phyloP scores from a whole-genome alignment of 768 basidiomycete species.

The Sistotremastrum suecicum region DNA sequence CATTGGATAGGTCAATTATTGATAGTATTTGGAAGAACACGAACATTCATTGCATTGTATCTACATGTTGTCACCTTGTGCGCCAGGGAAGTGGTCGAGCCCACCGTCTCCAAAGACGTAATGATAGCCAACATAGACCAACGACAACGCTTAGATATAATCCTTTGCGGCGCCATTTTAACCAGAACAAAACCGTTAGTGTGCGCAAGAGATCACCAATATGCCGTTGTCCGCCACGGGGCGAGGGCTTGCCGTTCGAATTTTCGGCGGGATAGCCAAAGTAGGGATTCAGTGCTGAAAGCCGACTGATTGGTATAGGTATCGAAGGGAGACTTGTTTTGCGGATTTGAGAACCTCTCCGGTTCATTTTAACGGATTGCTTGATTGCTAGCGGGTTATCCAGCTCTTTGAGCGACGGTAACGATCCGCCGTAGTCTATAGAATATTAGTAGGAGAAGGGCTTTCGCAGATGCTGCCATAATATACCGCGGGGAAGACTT shows the following conservation, averaged over 20 bases:
- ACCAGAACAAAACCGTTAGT: constrained; percentile 50
- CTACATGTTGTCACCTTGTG: too few species aligned
- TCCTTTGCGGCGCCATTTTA: constrained; percentile 29
- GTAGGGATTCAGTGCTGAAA: constrained; percentile 53
- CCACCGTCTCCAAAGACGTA: too few species aligned
- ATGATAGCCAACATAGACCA: too few species aligned
- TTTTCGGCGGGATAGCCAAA: constrained; percentile 51
- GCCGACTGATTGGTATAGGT: constrained; percentile 1
- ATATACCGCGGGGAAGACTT: constrained; percentile 44
- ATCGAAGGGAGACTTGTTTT: constrained; percentile 12
- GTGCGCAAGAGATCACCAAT: constrained; percentile 56
- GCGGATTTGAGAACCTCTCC: too few species aligned
- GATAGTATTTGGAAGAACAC: too few species aligned
- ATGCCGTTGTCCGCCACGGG: constrained; percentile 50
- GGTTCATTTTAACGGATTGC: too few species aligned
- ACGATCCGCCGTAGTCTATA: constrained; percentile 54
- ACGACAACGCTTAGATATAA: too few species aligned
- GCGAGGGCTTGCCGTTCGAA: constrained; percentile 23
- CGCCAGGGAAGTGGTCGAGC: too few species aligned
- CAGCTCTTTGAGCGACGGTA: constrained; percentile 36
- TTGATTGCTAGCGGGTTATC: constrained; percentile 28
- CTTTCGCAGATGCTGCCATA: constrained; percentile 5
- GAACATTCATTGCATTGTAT: too few species aligned
- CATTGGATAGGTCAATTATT: too few species aligned
- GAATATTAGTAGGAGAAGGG: constrained; percentile 10